A percentile compares a stretch with the other conserved stretches of the same genome.
phyloP scores from a whole-genome alignment of 1,139 yeast species.

The Lodderomyces pseudojiufengensis region DNA sequence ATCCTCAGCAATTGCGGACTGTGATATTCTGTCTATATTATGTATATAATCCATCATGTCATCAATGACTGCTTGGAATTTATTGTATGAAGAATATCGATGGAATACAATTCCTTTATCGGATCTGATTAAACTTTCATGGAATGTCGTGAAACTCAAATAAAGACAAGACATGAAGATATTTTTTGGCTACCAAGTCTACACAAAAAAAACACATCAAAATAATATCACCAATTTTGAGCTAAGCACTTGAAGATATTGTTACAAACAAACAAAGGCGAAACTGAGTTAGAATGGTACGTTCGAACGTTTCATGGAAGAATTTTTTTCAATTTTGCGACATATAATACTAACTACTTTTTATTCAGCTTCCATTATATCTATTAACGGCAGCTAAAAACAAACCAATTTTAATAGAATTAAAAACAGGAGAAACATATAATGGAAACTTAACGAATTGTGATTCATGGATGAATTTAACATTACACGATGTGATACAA shows the following conservation, averaged over 20 bases:
- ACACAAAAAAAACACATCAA: too few species aligned
- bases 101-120: too few species aligned
- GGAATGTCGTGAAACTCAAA: too few species aligned
- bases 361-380: conserved; percentile 71
- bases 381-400: conserved; percentile 88
- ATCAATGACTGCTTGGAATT: not conserved
- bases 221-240: too few species aligned
- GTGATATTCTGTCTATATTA: not conserved
- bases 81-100: not conserved
- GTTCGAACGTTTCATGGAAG: too few species aligned
- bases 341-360: conserved; percentile 6
- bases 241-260: too few species aligned
- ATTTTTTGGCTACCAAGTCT: too few species aligned
- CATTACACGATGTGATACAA: conserved; percentile 74
- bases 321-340: not conserved
- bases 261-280: too few species aligned
- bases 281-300: conserved; percentile 4
- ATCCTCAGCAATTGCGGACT: not conserved
- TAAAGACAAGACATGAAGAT: too few species aligned
- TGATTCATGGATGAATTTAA: conserved; percentile 95
- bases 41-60: not conserved
- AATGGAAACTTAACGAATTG: conserved; percentile 84
- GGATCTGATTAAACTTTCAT: too few species aligned
- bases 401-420: conserved; percentile 82
- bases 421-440: conserved; percentile 87